These are phyloP conservation scores for Kwoniella sp. DNA, from an alignment of 768 basidiomycete genomes.

Conservation along the genomic window DNA sequence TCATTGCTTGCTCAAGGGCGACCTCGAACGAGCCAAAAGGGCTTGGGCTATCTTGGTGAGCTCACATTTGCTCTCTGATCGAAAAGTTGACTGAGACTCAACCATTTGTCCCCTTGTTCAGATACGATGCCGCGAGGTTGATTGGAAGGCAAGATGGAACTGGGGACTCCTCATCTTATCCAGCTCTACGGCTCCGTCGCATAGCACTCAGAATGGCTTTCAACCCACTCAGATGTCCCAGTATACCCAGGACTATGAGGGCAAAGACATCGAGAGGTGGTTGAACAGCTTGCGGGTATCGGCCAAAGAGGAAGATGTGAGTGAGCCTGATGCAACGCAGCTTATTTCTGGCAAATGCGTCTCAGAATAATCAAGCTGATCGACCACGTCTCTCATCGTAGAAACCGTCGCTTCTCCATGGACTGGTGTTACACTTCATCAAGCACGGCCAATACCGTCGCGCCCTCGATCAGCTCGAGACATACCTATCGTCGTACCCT, in stretches of 20 bases:
- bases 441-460: conserved; percentile 64
- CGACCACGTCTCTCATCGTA: conserved; percentile 48
- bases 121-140: conserved; percentile 55
- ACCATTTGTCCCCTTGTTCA: conserved; percentile 18
- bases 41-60: conserved; percentile 55
- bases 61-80: not conserved
- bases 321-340: conserved; percentile 10
- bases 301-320: conserved; percentile 42
- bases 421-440: conserved; percentile 72
- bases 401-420: conserved; percentile 75
- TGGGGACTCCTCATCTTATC: conserved; percentile 50
- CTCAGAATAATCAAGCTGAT: not conserved
- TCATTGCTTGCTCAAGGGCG: conserved; percentile 42
- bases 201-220: not conserved
- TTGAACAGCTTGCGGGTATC: conserved; percentile 39
- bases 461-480: conserved; percentile 81
- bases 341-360: not conserved
- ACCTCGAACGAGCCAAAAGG: conserved; percentile 38
- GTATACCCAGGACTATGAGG: conserved; percentile 17
- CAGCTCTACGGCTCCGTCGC: not conserved
- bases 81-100: too few relatives aligned
- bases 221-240: not conserved
- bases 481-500: conserved; percentile 87
- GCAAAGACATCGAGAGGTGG: conserved; percentile 41
- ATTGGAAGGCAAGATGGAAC: conserved; percentile 52